Evolutionary conservation across 306 rosid genomes (phyloP), one percentile per base, ranked within the genome.

Genomic region (Acacia melanoxylon): DNA sequence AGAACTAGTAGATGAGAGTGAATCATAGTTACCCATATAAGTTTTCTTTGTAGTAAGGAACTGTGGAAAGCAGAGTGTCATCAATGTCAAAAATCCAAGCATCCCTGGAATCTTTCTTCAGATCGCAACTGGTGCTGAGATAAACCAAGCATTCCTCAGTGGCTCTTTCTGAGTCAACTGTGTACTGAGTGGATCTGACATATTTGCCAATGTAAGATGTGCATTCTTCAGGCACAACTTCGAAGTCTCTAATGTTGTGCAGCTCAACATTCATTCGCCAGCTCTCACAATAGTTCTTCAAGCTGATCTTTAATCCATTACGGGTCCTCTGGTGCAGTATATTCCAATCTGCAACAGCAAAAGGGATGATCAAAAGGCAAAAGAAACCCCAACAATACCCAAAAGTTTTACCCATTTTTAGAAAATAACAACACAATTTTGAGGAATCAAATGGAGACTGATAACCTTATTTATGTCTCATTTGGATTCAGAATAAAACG

Each of bases 21-120:
- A 70, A 49, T 22, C n/a, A 5, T 35, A 70, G 4, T 76, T 89
- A 91, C 93, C 91, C 92, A 5, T 56, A 89, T 51, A 77, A 51
- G 44, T 86, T 79, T 19, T 84, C 78, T 87, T 85, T 92, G 85
- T 78, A 88, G 84, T 73, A 91, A 62, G 94, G 93, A 76, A 87
- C 85, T 0, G 90, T 89, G 19, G 92, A 90, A 37, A 89, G 81
- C 1, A 92, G 84, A 20, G 93, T 89, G 6, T 92, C 92, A 78
- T 92, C 97, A 74, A 91, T 71, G 74, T 92, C 97, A 59, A 92
- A 92, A 86, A 91, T 86, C 92, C 97, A 92, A 81, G 92, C 94
- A 86, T 91, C 93, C 37, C 40, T 77, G 12, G 90, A 88, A 59
- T 91, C 91, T 19, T 87, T 87, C 84, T 84, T 86, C 63, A 88